Evolutionary conservation across 139 green algal species (phyloP).

Genomic region (Edaphochlamys debaryana): DNA sequence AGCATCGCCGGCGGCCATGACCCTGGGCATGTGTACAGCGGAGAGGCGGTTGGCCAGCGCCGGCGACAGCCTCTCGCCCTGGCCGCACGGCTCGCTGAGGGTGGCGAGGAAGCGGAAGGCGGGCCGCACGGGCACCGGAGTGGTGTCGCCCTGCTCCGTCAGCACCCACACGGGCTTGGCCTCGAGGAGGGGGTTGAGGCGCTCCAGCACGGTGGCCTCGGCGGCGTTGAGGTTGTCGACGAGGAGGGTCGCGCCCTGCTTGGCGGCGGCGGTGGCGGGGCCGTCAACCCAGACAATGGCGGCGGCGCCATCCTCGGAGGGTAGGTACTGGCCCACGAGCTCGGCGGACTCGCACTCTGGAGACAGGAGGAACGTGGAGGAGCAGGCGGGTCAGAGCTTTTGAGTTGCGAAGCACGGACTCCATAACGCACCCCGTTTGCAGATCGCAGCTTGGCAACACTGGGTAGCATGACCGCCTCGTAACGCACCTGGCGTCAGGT

Average conservation of each 20-base stretch:
- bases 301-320: background rate
- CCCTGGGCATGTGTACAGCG: constrained; percentile 44
- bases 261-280: constrained; percentile 30
- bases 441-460: no score
- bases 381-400: no score
- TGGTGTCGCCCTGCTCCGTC: constrained; percentile 42
- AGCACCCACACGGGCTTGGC: constrained; percentile 25
- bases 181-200: constrained; percentile 55
- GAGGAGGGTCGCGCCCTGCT: background rate
- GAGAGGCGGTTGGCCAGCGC: constrained; percentile 51
- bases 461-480: no score
- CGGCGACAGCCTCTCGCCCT: constrained; percentile 43
- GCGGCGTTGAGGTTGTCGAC: constrained; percentile 47
- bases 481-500: constrained; percentile 40
- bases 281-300: constrained; percentile 53
- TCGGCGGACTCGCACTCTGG: constrained; percentile 50
- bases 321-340: constrained; percentile 51
- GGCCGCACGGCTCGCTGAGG: constrained; percentile 23
- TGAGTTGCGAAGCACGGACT: no score
- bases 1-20: constrained; percentile 9
- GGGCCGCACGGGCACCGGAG: background rate
- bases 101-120: constrained; percentile 44
- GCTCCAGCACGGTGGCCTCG: constrained; percentile 49
- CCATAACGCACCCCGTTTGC: no score
- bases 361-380: no score